phyloP scores from a whole-genome alignment of 1,139 yeast species.

The Lizanozyma gosingica region DNA sequence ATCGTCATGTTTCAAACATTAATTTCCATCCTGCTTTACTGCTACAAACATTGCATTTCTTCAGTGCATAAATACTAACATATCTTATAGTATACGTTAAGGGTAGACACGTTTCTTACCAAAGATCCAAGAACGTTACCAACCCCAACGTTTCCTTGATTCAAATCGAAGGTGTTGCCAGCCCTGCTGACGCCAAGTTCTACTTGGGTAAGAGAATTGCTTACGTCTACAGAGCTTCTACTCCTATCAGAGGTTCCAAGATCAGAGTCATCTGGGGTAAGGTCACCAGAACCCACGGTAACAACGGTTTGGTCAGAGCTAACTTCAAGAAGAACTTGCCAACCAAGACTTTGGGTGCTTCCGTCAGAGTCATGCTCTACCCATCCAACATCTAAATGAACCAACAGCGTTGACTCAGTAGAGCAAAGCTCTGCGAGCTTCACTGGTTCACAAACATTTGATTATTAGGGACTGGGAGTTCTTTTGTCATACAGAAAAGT shows the following conservation, averaged over 20 bases:
- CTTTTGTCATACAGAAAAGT: not conserved
- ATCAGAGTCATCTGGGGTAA: conserved; percentile 99
- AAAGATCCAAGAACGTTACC: conserved; percentile 97
- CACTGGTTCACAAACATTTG: not conserved
- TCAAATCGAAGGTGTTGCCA: conserved; percentile 91
- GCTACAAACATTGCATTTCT: no score
- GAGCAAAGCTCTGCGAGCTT: no score
- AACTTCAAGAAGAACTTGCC: conserved; percentile 98
- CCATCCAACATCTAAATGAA: conserved; percentile 92
- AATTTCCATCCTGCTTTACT: no score
- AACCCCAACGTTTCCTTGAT: conserved; percentile 97
- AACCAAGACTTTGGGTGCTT: conserved; percentile 99
- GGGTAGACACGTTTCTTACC: conserved; percentile 99
- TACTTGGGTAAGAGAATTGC: conserved; percentile 99
- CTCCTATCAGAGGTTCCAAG: conserved; percentile 97
- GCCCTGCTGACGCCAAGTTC: conserved; percentile 92
- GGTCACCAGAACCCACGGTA: conserved; percentile 97
- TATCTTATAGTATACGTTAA: conserved; percentile 82
- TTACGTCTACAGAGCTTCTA: conserved; percentile 97
- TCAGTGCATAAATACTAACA: conserved; percentile 30
- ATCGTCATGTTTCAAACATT: no score
- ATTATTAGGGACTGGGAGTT: not conserved
- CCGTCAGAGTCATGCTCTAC: conserved; percentile 99
- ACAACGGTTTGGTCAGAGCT: conserved; percentile 98
- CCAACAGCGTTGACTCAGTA: conserved; percentile 1